Evolutionary conservation across 2,329 filamentous ascomycete genomes (phyloP), one percentile per base, ranked within the genome.

Genomic region (Pseudohalonectria lignicola): DNA sequence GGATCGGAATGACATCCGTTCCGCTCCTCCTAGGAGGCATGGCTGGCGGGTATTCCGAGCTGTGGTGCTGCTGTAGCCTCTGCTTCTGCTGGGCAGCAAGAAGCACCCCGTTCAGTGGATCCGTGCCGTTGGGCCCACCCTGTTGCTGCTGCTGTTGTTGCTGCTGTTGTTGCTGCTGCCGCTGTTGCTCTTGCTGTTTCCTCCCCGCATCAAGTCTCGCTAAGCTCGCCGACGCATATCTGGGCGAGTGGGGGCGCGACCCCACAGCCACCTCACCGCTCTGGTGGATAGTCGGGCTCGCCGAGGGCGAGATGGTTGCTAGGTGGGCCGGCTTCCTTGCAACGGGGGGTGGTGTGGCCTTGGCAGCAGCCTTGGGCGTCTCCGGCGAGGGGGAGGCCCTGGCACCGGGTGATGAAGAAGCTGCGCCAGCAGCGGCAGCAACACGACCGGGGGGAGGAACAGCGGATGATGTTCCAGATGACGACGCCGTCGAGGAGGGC

Each of bases 321-420:
- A 77, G 62, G 45, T 76, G 71, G 3, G 70, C 64, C 2, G 79
- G 79, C 48, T 83, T 83, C 53, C 66, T 73, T 17, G 77, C 79
- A 36, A 82, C 63, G 1, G 70, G 71, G 5, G 72, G 75, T n/a
- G 69, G 57, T 9, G n/a, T n/a, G n/a, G n/a, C n/a, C n/a, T n/a
- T n/a, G n/a, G n/a, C n/a, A n/a, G n/a, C n/a, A n/a, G 57, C 51
- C 44, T 68, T 70, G 12, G 57, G 49, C 44, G 66, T 68, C 9
- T 53, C 47, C 19, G 51, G 47, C 23, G 56, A 55, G 29, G 55
- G 55, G 2, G 64, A 62, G 3, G 56, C 51, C 15, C 51, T 15
- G 58, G 58, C n/a, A n/a, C n/a, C n/a, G n/a, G n/a, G n/a, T n/a
- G n/a, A n/a, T n/a, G n/a, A n/a, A n/a, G n/a, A n/a, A n/a, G n/a